phyloP scores from a whole-genome alignment of 192 early-diverging fungal genomes.

The Coemansia sp. region DNA sequence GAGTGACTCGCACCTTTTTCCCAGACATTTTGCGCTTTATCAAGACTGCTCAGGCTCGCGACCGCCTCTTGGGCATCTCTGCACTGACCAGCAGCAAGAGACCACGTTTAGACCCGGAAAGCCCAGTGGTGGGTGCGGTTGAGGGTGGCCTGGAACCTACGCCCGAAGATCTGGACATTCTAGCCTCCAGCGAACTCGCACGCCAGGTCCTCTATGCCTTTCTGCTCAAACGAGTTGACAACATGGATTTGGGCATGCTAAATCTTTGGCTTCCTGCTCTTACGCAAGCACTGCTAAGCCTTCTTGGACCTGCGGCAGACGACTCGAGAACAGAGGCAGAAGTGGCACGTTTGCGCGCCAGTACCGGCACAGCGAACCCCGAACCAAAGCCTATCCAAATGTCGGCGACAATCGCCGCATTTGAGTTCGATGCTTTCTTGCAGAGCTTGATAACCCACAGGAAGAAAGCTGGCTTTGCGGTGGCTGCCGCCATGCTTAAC shows the following conservation, averaged over 20 bases:
- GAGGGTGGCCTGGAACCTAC: constrained; percentile 15
- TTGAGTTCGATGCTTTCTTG: constrained; percentile 47
- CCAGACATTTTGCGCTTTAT: constrained; percentile 21
- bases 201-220: constrained; percentile 46
- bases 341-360: neutral
- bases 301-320: constrained; percentile 20
- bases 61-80: constrained; percentile 4
- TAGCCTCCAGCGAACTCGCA: constrained; percentile 26
- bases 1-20: constrained; percentile 24
- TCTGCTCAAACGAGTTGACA: constrained; percentile 33
- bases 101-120: constrained; percentile 7
- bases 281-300: constrained; percentile 7
- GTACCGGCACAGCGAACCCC: neutral
- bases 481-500: constrained; percentile 29
- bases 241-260: constrained; percentile 33
- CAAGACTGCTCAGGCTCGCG: constrained; percentile 18
- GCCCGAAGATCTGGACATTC: constrained; percentile 12
- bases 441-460: constrained; percentile 32
- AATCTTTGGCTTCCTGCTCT: constrained; percentile 40
- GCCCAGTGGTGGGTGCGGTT: neutral
- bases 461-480: constrained; percentile 10
- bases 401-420: constrained; percentile 14
- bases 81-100: neutral
- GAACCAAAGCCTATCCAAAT: constrained; percentile 9
- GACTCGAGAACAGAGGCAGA: neutral